These are phyloP conservation scores for Clathrus columnatus DNA, from an alignment of 768 basidiomycete species.

Conservation along the genomic window DNA sequence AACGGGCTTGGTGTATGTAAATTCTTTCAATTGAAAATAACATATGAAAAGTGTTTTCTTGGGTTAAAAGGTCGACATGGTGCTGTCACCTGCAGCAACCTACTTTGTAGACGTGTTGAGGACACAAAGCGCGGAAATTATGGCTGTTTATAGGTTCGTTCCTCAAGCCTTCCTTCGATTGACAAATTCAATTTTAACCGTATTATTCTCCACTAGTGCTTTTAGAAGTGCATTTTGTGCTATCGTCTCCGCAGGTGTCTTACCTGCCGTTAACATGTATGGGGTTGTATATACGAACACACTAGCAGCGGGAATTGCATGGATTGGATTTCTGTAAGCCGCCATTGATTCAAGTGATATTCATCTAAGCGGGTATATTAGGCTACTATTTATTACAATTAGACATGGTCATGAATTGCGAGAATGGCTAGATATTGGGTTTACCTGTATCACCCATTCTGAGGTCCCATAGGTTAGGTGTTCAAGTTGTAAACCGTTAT, in stretches of 20 bases:
- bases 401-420: slow-evolving; percentile 50
- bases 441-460: slow-evolving; percentile 11
- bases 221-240: slow-evolving; percentile 38
- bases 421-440: slow-evolving; percentile 48
- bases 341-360: neutral
- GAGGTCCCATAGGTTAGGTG: neutral
- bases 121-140: slow-evolving; percentile 49
- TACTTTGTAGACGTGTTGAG: slow-evolving; percentile 57
- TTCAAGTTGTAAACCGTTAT: neutral
- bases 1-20: slow-evolving; percentile 54
- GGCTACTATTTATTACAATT: slow-evolving; percentile 45
- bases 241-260: slow-evolving; percentile 33
- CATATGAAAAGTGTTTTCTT: neutral
- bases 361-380: slow-evolving; percentile 16
- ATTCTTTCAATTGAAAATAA: neutral
- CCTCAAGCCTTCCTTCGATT: neutral
- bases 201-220: slow-evolving; percentile 26
- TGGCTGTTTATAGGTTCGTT: slow-evolving; percentile 44
- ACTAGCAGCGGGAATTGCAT: slow-evolving; percentile 35
- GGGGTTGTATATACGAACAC: slow-evolving; percentile 46
- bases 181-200: neutral
- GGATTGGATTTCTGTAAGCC: slow-evolving; percentile 46
- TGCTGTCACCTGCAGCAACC: slow-evolving; percentile 46
- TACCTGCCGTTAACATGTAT: slow-evolving; percentile 44
- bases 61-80: slow-evolving; percentile 50